These are phyloP conservation scores for Microsporum ferrugineum DNA, from an alignment of 2,329 filamentous ascomycete species.

Conservation along the genomic window DNA sequence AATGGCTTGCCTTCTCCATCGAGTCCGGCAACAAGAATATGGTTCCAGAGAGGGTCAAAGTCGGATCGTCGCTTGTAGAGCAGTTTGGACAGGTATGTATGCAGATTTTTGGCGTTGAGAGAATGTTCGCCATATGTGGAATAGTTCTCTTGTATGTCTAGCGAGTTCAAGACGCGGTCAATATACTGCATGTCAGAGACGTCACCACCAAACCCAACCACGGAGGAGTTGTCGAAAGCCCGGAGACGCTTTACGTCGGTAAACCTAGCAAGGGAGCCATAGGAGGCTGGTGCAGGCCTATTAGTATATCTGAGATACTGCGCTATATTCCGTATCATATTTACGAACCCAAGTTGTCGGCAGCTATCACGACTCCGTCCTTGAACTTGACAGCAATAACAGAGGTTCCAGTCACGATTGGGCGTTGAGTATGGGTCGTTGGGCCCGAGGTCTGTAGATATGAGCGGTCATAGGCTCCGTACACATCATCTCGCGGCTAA, in stretches of 20 bases:
- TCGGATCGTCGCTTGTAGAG: conserved; percentile 90
- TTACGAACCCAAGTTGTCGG: conserved; percentile 74
- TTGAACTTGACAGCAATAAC: conserved; percentile 93
- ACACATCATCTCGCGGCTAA: conserved; percentile 93
- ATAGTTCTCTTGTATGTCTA: conserved; percentile 77
- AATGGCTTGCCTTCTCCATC: conserved; percentile 72
- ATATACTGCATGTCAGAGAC: conserved; percentile 99
- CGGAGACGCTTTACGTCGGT: conserved; percentile 92
- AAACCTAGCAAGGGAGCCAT: conserved; percentile 93
- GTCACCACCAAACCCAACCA: conserved; percentile 92
- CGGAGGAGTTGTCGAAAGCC: conserved; percentile 68
- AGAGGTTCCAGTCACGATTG: conserved; percentile 91
- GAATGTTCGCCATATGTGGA: conserved; percentile 38
- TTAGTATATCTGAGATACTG: conserved; percentile 6
- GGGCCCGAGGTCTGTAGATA: conserved; percentile 62
- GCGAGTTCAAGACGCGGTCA: conserved; percentile 73
- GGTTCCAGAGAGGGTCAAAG: conserved; percentile 97
- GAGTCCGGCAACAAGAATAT: conserved; percentile 79
- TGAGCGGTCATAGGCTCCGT: conserved; percentile 81
- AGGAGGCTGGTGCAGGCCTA: conserved; percentile 56
- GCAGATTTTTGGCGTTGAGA: conserved; percentile 84
- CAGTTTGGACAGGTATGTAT: conserved; percentile 92
- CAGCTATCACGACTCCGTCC: conserved; percentile 88
- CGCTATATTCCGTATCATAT: not conserved
- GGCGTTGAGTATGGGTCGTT: conserved; percentile 78